These are phyloP conservation scores for Neopestalotiopsis rosae DNA, from an alignment of 2,329 filamentous ascomycete genomes.

Conservation along the genomic window DNA sequence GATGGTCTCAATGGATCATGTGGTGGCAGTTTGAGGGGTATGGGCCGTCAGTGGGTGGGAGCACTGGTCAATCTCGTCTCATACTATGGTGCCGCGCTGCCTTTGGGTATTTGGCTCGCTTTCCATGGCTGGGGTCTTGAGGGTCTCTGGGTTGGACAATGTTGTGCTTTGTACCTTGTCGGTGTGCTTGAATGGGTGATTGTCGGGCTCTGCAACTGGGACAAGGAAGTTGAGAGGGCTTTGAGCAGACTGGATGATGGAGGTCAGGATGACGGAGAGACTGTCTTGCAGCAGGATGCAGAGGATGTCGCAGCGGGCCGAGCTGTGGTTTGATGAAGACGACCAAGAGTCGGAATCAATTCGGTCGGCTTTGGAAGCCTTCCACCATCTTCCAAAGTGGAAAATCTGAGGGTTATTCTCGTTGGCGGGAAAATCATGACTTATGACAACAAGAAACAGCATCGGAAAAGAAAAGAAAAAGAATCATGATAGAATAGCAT, in stretches of 20 bases:
- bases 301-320: background rate
- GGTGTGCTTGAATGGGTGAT: conserved; percentile 80
- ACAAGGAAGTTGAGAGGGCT: conserved; percentile 72
- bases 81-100: conserved; percentile 67
- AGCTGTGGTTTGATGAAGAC: background rate
- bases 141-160: conserved; percentile 85
- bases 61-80: conserved; percentile 81
- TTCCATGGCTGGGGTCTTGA: conserved; percentile 20
- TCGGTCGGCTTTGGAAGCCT: no score
- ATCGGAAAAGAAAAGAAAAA: no score
- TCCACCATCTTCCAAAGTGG: no score
- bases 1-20: conserved; percentile 87
- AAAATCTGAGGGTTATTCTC: no score
- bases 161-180: conserved; percentile 80
- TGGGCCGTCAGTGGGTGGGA: conserved; percentile 86
- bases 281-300: background rate
- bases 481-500: no score
- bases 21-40: conserved; percentile 79
- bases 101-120: conserved; percentile 18
- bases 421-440: no score
- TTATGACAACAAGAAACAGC: no score
- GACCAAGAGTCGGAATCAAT: no score
- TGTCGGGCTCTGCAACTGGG: conserved; percentile 79
- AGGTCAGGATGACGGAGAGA: background rate
- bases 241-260: conserved; percentile 71